Base-by-base conservation (phyloP, 257 asterid genomes). In the Scutellaria galericulata region DNA sequence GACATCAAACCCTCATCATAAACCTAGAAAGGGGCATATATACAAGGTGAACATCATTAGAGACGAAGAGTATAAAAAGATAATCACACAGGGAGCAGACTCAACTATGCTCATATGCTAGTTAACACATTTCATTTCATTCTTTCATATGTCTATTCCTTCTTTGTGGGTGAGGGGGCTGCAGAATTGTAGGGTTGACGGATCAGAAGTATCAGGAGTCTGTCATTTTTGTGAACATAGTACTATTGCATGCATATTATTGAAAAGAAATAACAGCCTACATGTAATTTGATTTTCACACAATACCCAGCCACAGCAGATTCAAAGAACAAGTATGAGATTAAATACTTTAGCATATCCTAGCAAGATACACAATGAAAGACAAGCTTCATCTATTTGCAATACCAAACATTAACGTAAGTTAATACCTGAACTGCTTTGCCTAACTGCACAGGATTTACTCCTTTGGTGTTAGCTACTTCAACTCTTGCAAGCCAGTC, bases 401-500 rank as follows among this genome's bases (percentile, higher is more conserved):
- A 53, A 61, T 50, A 18, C 44, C 52, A 64, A 35, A 46, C 57
- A 57, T 18, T 48, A 53, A 8, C 14, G 7, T 13, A 54, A 68
- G 44, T 58, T n/a, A 41, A 42, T 64, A 94, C 99, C 97, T 86
- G 85, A 78, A 88, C 76, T 22, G 94, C 86, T 78, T 80, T 82
- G 70, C 82, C 79, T 15, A 91, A 72, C 62, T 77, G 83, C 66
- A 78, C 53, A 46, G 81, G 64, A 53, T 66, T 81, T 44, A 57
- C 66, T 41, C 59, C 85, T 65, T 79, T 80, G 9, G 47, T 47
- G 48, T 72, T 85, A 31, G 71, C 68, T 75, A 71, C 67, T 83
- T 83, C 90, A 68, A 41, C 77, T 77, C 95, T 86, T 13, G 98
- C 98, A 55, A 89, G 86, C 99, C 99, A 94, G 75, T 94, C 95